phyloP scores from a whole-genome alignment of 306 rosid genomes.

The Glycine soja region DNA sequence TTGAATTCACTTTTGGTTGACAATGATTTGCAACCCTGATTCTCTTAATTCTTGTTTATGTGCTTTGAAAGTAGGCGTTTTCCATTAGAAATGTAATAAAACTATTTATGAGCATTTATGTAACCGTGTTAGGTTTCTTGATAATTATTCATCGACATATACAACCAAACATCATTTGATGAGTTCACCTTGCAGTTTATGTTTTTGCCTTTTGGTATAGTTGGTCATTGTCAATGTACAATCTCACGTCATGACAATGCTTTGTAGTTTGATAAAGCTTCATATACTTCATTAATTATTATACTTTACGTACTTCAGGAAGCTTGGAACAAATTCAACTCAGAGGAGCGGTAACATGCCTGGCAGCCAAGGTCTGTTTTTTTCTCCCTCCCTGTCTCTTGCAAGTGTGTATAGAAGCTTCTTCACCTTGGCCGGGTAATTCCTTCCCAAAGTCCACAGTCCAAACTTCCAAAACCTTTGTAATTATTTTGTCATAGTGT shows the following conservation, averaged over 20 bases:
- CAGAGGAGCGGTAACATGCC: conserved; percentile 80
- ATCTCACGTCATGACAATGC: conserved; percentile 1
- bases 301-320: conserved; percentile 58
- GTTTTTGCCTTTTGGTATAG: conserved; percentile 3
- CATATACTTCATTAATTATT: conserved; percentile 5
- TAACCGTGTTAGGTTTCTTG: conserved; percentile 1
- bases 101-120: not conserved
- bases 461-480: conserved; percentile 16
- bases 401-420: conserved; percentile 20
- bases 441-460: conserved; percentile 22
- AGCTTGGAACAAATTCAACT: conserved; percentile 97
- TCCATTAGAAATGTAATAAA: not conserved
- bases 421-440: not conserved
- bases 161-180: not conserved
- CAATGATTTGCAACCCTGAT: not conserved
- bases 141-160: not conserved
- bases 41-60: not conserved
- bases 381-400: not conserved
- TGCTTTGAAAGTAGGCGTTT: not conserved
- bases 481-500: conserved; percentile 35
- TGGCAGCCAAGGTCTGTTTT: conserved; percentile 11
- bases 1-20: conserved; percentile 3
- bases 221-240: conserved; percentile 6
- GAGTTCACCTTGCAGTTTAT: not conserved
- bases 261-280: conserved; percentile 4